These are phyloP conservation scores for Fremontodendron californicum DNA, from an alignment of 345 rosid species.

Conservation along the genomic window DNA sequence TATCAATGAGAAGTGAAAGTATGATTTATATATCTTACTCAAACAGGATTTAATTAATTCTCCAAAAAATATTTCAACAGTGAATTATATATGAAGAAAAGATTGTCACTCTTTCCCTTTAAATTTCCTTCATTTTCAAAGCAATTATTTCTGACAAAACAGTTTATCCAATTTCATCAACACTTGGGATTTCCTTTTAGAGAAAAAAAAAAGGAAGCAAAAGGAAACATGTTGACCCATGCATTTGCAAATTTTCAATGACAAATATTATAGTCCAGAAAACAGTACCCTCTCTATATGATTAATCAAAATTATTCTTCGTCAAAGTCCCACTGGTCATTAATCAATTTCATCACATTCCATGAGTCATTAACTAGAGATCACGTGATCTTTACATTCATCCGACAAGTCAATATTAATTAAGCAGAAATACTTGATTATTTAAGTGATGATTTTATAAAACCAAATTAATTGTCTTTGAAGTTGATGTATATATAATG, in stretches of 20 bases:
- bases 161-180: background rate
- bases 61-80: background rate
- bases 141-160: background rate
- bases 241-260: conserved; percentile 11
- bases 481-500: background rate
- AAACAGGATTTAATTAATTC: too few species aligned
- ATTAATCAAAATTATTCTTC: conserved; percentile 20
- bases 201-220: conserved; percentile 1
- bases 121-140: too few species aligned
- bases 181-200: background rate
- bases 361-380: conserved; percentile 4
- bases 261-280: conserved; percentile 1
- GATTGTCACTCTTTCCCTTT: too few species aligned
- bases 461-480: background rate
- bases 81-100: background rate
- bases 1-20: too few species aligned
- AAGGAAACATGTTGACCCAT: conserved; percentile 35
- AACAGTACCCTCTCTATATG: conserved; percentile 10
- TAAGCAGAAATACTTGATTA: background rate
- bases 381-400: conserved; percentile 9
- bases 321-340: conserved; percentile 17
- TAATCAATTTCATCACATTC: conserved; percentile 32
- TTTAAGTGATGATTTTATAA: background rate
- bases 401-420: conserved; percentile 23
- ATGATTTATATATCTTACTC: background rate